Conservation (phyloP, 108 stramenopile species). For the Conticribra weissflogii region DNA sequence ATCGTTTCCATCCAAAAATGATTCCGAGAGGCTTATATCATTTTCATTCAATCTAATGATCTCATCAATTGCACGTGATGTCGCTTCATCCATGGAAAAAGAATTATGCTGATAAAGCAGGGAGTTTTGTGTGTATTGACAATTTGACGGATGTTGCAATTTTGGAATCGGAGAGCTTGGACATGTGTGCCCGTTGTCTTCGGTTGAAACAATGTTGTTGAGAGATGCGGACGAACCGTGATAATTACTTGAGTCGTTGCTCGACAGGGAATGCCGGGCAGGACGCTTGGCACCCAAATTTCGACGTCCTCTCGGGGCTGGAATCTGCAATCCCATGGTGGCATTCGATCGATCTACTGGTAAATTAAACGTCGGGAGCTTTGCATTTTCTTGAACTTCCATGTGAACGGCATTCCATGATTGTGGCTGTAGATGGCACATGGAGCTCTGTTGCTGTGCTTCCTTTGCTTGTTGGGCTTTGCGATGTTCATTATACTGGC, state of each 20-base stretch:
- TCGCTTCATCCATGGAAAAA: slow-evolving; percentile 6
- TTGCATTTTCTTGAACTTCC: slow-evolving; percentile 85
- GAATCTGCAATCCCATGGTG: slow-evolving; percentile 29
- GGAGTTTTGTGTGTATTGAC: neutral
- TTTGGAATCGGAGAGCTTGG: slow-evolving; percentile 19
- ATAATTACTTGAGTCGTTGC: neutral
- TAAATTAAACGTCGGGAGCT: slow-evolving; percentile 66
- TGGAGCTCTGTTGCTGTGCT: no score
- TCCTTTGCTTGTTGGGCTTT: neutral
- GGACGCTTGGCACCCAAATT: slow-evolving; percentile 8
- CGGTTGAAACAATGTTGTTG: neutral
- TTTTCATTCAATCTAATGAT: slow-evolving; percentile 49
- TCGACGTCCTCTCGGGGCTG: slow-evolving; percentile 40
- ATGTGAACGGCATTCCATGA: slow-evolving; percentile 77
- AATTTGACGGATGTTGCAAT: neutral
- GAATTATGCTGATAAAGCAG: neutral
- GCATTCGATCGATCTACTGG: slow-evolving; percentile 64
- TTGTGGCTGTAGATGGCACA: neutral
- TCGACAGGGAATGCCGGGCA: neutral
- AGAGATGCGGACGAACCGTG: neutral
- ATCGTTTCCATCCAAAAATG: slow-evolving; percentile 50
- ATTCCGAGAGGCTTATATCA: slow-evolving; percentile 55
- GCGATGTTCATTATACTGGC: neutral
- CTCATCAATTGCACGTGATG: slow-evolving; percentile 43
- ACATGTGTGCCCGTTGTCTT: neutral